A percentile compares a stretch with the other conserved stretches of the same genome.
phyloP scores from a whole-genome alignment of 345 rosid species.

The Rhizophora mangle region DNA sequence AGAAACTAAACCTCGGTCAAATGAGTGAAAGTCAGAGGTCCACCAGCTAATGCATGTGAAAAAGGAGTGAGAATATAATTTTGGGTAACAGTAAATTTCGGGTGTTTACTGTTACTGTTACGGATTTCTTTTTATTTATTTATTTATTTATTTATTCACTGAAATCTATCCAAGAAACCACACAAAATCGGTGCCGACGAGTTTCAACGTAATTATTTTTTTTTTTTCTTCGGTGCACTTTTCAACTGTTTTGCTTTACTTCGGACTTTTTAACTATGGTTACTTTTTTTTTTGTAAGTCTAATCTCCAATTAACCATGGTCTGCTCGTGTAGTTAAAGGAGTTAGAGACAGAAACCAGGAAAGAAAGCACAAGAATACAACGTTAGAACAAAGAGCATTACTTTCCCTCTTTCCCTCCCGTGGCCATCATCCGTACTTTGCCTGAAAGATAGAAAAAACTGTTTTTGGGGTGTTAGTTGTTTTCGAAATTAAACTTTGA shows the following conservation, averaged over 20 bases:
- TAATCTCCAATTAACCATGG: slow-evolving; percentile 31
- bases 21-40: too few relatives aligned
- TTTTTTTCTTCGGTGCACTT: neutral
- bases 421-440: neutral
- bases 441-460: neutral
- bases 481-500: slow-evolving; percentile 11
- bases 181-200: slow-evolving; percentile 35
- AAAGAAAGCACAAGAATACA: neutral
- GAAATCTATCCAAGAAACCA: slow-evolving; percentile 16
- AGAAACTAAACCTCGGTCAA: too few relatives aligned
- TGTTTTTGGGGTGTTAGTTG: slow-evolving; percentile 5
- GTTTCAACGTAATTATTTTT: slow-evolving; percentile 18
- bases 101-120: neutral
- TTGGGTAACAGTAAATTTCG: neutral
- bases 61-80: too few relatives aligned
- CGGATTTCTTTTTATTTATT: neutral
- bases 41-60: too few relatives aligned
- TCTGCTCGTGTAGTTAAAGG: slow-evolving; percentile 29
- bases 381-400: neutral
- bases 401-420: neutral
- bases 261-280: slow-evolving; percentile 29
- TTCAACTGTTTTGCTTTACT: neutral
- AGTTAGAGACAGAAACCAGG: slow-evolving; percentile 5
- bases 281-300: slow-evolving; percentile 16
- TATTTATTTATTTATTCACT: too few relatives aligned